Conservation (phyloP, 2,329 filamentous ascomycete genomes). For the Anisogramma anomala region DNA sequence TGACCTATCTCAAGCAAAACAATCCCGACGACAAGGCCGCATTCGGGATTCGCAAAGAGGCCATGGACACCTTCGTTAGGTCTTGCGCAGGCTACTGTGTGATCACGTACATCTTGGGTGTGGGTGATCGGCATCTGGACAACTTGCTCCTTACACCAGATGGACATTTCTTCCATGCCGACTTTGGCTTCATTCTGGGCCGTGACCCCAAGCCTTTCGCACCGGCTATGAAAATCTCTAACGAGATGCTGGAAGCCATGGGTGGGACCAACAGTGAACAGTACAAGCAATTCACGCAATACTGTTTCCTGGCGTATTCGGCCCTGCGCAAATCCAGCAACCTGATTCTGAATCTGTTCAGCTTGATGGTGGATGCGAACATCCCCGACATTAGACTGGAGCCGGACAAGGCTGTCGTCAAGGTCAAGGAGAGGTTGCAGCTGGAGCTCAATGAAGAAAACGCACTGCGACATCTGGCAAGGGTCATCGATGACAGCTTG, state of each 20-base stretch:
- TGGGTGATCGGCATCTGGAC: constrained; percentile 90
- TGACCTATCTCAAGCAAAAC: constrained; percentile 77
- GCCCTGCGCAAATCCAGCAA: constrained; percentile 82
- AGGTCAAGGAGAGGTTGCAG: constrained; percentile 91
- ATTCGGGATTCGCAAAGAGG: constrained; percentile 78
- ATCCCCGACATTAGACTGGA: constrained; percentile 91
- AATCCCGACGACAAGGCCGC: constrained; percentile 77
- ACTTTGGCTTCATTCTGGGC: constrained; percentile 96
- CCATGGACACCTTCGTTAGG: constrained; percentile 89
- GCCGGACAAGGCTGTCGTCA: constrained; percentile 85
- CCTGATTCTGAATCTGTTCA: constrained; percentile 88
- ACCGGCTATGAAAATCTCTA: constrained; percentile 90
- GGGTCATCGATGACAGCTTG: constrained; percentile 80
- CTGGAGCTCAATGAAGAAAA: constrained; percentile 87
- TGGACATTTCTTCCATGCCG: constrained; percentile 94
- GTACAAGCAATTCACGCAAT: constrained; percentile 84
- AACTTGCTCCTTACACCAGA: constrained; percentile 85
- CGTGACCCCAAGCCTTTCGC: constrained; percentile 96
- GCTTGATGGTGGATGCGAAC: constrained; percentile 93
- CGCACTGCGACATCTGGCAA: constrained; percentile 75
- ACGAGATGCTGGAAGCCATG: constrained; percentile 99
- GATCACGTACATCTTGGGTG: constrained; percentile 93
- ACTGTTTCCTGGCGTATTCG: constrained; percentile 90
- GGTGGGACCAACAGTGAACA: constrained; percentile 71
- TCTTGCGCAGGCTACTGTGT: constrained; percentile 97